These are phyloP conservation scores for Penicillium sclerotigenum DNA, from an alignment of 2,329 filamentous ascomycete species.

Conservation along the genomic window DNA sequence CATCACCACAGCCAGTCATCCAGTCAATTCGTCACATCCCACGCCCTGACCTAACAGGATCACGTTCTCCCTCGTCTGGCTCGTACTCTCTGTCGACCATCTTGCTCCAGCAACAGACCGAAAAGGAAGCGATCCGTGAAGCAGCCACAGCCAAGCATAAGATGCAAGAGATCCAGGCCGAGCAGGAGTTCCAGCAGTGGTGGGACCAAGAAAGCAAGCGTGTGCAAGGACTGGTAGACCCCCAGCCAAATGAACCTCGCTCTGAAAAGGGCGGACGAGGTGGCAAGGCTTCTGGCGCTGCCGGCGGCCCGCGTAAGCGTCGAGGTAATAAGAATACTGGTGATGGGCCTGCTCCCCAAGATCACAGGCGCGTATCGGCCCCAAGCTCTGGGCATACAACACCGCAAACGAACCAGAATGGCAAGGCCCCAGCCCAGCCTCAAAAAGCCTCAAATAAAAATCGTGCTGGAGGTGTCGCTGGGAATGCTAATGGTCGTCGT, in stretches of 20 bases:
- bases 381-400: constrained; percentile 1
- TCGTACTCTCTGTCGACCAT: constrained; percentile 84
- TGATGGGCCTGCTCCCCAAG: constrained; percentile 4
- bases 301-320: constrained; percentile 16
- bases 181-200: constrained; percentile 87
- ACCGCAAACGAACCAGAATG: constrained; percentile 13
- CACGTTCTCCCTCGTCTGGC: constrained; percentile 55
- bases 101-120: constrained; percentile 77
- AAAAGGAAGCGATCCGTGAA: constrained; percentile 78
- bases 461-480: constrained; percentile 3
- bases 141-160: constrained; percentile 78
- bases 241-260: constrained; percentile 15
- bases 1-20: constrained; percentile 32
- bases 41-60: constrained; percentile 28
- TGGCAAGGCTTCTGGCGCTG: constrained; percentile 10
- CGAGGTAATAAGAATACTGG: constrained; percentile 16
- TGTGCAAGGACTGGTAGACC: constrained; percentile 34
- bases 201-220: constrained; percentile 42
- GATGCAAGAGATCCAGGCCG: constrained; percentile 90
- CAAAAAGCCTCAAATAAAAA: constrained; percentile 13
- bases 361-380: constrained; percentile 1
- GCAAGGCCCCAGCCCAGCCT: constrained; percentile 10
- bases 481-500: constrained; percentile 21
- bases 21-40: constrained; percentile 52
- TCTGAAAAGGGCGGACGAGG: constrained; percentile 16